A percentile compares a stretch with the other conserved stretches of the same genome.
Conservation (phyloP, 306 rosid genomes). For the Acacia acuminata region DNA sequence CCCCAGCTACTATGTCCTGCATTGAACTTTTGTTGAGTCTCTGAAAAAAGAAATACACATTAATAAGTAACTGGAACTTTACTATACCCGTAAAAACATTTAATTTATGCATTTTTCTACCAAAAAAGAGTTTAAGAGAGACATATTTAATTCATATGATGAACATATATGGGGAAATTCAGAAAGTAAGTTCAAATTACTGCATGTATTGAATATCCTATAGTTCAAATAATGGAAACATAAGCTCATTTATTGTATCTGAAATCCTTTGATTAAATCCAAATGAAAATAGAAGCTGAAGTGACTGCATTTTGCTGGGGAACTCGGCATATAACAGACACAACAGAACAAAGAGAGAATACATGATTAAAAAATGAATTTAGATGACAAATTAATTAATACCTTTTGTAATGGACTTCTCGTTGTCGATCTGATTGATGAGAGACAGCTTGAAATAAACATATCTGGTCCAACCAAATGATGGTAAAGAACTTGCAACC, state of each 20-base stretch:
- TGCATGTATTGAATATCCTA: too few relatives aligned
- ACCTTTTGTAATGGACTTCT: slow-evolving; percentile 9
- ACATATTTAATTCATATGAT: too few relatives aligned
- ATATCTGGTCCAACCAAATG: slow-evolving; percentile 3
- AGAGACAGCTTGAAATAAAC: slow-evolving; percentile 8
- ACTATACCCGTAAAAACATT: background rate
- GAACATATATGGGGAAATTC: background rate
- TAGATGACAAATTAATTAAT: background rate
- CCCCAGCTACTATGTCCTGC: slow-evolving; percentile 71
- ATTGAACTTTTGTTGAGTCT: slow-evolving; percentile 71
- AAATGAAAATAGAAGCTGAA: background rate
- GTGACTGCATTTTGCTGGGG: background rate
- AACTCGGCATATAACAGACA: background rate
- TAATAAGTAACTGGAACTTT: background rate
- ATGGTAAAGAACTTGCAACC: background rate
- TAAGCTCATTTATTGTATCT: too few relatives aligned
- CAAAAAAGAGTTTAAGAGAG: too few relatives aligned
- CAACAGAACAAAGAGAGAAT: background rate
- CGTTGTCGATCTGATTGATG: background rate
- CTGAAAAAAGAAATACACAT: slow-evolving; percentile 26
- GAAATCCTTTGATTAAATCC: background rate
- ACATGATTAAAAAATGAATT: background rate
- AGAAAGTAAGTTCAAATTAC: too few relatives aligned
- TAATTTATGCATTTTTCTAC: too few relatives aligned
- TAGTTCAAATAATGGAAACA: too few relatives aligned